Base-by-base conservation (phyloP, 2,329 filamentous ascomycete genomes). In the Gnomoniopsis smithogilvyi region DNA sequence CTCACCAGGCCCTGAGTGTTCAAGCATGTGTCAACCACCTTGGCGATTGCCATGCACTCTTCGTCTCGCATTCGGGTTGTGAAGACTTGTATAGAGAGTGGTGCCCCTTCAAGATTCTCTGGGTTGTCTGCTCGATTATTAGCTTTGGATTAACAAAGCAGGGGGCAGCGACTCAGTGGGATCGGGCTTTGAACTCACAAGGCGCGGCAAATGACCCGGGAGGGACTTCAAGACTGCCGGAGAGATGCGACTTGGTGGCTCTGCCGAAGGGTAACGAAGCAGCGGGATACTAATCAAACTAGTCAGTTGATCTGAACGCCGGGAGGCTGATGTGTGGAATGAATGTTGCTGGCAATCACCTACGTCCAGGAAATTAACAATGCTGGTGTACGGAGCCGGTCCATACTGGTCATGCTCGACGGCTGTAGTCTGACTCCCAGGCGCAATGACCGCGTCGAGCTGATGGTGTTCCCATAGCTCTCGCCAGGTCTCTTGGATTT, bases 31-130 rank as follows among this genome's bases (percentile, higher is more conserved):
- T 63, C 60, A 24, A 64, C 48, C 7, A 64, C 51, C 26, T 46
- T 59, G 8, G 60, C 62, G 34, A 64, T 53, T 1, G 56, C 62
- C 21, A 64, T 45, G 46, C 62, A 64, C 38, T 64, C 62, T 17
- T 64, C 63, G 22, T 64, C 60, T 6, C 63, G 60, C 63, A 64
- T 62, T 17, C 45, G 41, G 6, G 53, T 62, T 2, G 63, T 64
- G 21, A 60, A 58, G 1, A 64, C 22, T 41, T 64, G 63, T 4
- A 64, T 51, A 12, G 63, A 49, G 7, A 56, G 60, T 3, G 63
- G 63, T 3, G 60, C 62, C 12, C 58, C 62, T 15, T 63, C 53
- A 10, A 64, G 41, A 7, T 43, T 57, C 7, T 48, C 53, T 12
- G 60, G 55, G 2, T 56, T 45, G 21, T 63, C 62, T 62, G 24